Evolutionary conservation across 1,139 yeast species (phyloP).

Genomic region (Hyphopichia pseudoburtonii): DNA sequence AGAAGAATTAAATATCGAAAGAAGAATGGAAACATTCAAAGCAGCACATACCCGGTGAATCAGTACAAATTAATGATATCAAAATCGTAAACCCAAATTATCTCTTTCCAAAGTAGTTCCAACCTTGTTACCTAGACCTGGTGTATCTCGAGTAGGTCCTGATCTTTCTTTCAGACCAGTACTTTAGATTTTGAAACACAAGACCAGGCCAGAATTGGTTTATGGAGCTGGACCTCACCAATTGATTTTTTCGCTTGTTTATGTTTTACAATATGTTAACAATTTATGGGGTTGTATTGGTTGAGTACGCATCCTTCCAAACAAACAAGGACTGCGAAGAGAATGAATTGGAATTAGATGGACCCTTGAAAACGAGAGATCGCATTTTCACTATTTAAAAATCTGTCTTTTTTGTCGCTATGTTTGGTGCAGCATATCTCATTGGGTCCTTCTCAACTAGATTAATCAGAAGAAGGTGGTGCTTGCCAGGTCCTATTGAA

Average conservation of each 20-base stretch:
- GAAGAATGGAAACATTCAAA: constrained; percentile 48
- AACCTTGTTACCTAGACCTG: constrained; percentile 69
- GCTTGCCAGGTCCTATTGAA: constrained; percentile 59
- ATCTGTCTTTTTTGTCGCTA: constrained; percentile 36
- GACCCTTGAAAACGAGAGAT: constrained; percentile 36
- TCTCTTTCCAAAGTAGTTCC: constrained; percentile 72
- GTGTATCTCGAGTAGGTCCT: constrained; percentile 68
- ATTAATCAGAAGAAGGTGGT: constrained; percentile 73
- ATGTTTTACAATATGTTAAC: constrained; percentile 69
- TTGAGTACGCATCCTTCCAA: constrained; percentile 58
- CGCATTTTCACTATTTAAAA: constrained; percentile 34
- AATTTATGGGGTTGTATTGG: constrained; percentile 61
- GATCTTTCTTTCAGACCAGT: constrained; percentile 60
- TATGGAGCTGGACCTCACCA: constrained; percentile 85
- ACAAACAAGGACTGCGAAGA: constrained; percentile 59
- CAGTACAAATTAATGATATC: constrained; percentile 47
- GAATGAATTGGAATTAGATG: constrained; percentile 49
- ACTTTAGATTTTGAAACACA: constrained; percentile 55
- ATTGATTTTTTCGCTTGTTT: constrained; percentile 66
- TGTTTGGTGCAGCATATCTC: constrained; percentile 42
- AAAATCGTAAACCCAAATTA: constrained; percentile 58
- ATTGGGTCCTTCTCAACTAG: constrained; percentile 61
- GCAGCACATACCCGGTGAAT: constrained; percentile 63
- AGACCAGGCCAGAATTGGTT: constrained; percentile 66
- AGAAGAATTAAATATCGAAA: constrained; percentile 30